Evolutionary conservation across 345 rosid genomes (phyloP), one percentile per base, ranked within the genome.

Genomic region (Boechera stricta): DNA sequence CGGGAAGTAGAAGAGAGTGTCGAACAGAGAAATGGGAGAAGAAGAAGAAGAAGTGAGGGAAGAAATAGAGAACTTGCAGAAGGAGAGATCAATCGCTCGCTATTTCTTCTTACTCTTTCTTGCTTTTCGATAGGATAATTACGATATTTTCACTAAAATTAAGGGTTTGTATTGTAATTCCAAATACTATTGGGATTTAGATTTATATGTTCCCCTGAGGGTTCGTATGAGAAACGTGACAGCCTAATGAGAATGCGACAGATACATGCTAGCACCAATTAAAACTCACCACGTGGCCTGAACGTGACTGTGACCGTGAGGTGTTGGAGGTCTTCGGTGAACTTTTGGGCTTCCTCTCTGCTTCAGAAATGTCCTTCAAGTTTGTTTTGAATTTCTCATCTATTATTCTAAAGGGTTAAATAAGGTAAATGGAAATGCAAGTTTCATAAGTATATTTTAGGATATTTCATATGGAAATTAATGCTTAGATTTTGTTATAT

Each of bases 211-310:
- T 58, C 48, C n/a, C 71, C 36, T 60, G 76, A 35, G 15, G 29
- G 59, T 29, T 65, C 18, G 2, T 57, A 58, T 67, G 44, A 33
- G 56, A 29, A 67, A 55, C 7, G 62, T 52, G 53, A 79, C 28
- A 1, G 32, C 28, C 90, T 77, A 86, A 81, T 84, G 26, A 42
- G 31, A 53, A 69, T 21, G 4, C 12, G 87, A 59, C 90, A 84
- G 32, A 29, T 77, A 5, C 16, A 65, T 39, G 2, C 15, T 38
- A 1, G 1, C 0, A 32, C 64, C 70, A 53, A 73, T 59, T 21
- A 52, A 15, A 39, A 7, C 5, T 42, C 8, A 21, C 61, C 81
- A 65, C 81, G 67, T 71, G 76, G 9, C 4, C 3, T 10, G 0
- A 6, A 71, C 10, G 53, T 47, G 26, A 70, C 60, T 1, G 69